Evolutionary conservation across 768 basidiomycete genomes (phyloP).

Genomic region (Podaxis sp.): DNA sequence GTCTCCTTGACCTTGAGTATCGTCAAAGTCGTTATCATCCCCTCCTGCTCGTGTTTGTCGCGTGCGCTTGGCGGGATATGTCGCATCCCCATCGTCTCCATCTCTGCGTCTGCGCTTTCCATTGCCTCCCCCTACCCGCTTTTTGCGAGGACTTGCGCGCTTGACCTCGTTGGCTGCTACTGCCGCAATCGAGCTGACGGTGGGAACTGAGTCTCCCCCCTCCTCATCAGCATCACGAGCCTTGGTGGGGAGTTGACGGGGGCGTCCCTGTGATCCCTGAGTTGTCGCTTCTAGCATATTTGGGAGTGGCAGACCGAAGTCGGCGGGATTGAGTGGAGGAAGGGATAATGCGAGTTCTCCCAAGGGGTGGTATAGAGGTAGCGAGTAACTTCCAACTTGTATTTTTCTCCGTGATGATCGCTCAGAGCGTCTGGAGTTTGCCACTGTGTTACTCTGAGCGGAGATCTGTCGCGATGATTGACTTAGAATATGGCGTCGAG

Average conservation of each 20-base stretch:
- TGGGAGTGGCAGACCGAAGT: slow-evolving; percentile 55
- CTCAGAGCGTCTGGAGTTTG: slow-evolving; percentile 3
- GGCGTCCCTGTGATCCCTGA: slow-evolving; percentile 43
- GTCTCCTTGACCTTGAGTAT: not conserved
- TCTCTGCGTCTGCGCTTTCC: slow-evolving; percentile 62
- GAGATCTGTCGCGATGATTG: not conserved
- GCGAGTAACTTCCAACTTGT: slow-evolving; percentile 25
- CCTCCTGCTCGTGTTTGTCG: slow-evolving; percentile 26
- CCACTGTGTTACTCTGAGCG: slow-evolving; percentile 1
- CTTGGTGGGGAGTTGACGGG: slow-evolving; percentile 49
- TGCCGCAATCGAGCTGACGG: slow-evolving; percentile 31
- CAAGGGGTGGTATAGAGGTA: slow-evolving; percentile 70
- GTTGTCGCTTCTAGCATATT: slow-evolving; percentile 41
- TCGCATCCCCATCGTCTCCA: slow-evolving; percentile 59
- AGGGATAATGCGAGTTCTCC: slow-evolving; percentile 64
- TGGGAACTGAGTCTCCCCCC: slow-evolving; percentile 20
- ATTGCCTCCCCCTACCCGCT: slow-evolving; percentile 40
- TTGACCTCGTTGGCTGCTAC: slow-evolving; percentile 34
- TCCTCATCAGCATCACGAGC: slow-evolving; percentile 48
- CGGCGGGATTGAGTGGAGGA: slow-evolving; percentile 58
- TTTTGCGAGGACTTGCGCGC: slow-evolving; percentile 52
- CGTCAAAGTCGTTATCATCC: slow-evolving; percentile 10
- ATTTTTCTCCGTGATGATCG: slow-evolving; percentile 19
- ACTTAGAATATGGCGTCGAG: not conserved
- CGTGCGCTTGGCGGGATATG: slow-evolving; percentile 72